Evolutionary conservation across 2,329 filamentous ascomycete species (phyloP), one percentile per base, ranked within the genome.

Genomic region (Cladosporium cucumerinum): DNA sequence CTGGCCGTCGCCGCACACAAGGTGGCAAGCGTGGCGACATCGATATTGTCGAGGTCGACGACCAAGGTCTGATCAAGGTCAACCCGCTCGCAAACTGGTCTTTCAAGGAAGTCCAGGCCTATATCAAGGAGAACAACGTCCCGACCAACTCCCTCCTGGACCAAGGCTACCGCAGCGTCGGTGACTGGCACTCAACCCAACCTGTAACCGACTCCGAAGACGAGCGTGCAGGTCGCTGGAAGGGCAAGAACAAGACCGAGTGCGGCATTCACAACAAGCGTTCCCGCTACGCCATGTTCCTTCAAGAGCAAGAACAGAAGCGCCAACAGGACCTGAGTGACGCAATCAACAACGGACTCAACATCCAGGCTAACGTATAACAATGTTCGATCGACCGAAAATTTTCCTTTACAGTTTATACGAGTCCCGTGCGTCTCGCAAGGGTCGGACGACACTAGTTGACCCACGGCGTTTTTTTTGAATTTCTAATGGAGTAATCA

Each of bases 181-280:
- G 95, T 67, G 95, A 99, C 83, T 98, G 93, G 92, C 95, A 99
- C 84, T 97, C 93, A 59, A 99, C 95, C 4, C 89, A 82, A 69
- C 93, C 95, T 14, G 93, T 98, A 67, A 87, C 85, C 68, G 92
- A 94, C 66, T 91, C 91, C 69, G 95, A 99, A 80, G 95, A 98
- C 74, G 95, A 99, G 86, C 89, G 95, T 60, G 90, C 95, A 10
- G 95, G 95, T 65, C 89, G 95, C 71, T 99, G 95, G 95, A 97
- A 97, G 85, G 95, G 95, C 67, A 90, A 93, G 78, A 82, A 85
- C 74, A 99, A 99, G 89, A 96, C 93, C 18, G 95, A 99, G 82
- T 99, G 95, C 78, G 95, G 95, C 57, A 98, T 99, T 75, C 95
- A 99, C 86, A 97, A 97, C 84, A 96, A 95, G 80, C 89, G 93